Conservation (phyloP, 1,139 yeast genomes). For the Scheffersomyces quercinus region DNA sequence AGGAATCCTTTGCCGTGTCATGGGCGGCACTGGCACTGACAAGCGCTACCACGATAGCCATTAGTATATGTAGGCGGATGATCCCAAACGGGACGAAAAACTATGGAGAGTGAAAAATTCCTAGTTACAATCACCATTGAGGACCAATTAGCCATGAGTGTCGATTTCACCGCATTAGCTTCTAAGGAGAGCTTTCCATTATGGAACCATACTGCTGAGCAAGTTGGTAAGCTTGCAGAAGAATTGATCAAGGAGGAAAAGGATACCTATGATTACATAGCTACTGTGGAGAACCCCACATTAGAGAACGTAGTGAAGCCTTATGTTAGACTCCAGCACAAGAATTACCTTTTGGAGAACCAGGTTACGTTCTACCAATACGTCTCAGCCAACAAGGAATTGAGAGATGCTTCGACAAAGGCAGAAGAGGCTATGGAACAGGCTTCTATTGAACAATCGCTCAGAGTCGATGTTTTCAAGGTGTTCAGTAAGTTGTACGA, state of each 20-base stretch:
- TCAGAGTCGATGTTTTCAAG: constrained; percentile 67
- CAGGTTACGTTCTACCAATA: constrained; percentile 67
- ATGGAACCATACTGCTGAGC: constrained; percentile 63
- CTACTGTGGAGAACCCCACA: constrained; percentile 49
- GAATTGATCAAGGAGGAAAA: constrained; percentile 46
- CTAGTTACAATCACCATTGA: too few relatives aligned
- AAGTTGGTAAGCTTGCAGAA: constrained; percentile 44
- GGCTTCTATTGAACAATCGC: constrained; percentile 59
- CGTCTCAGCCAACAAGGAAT: constrained; percentile 59
- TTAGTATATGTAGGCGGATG: too few relatives aligned
- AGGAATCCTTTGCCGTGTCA: too few relatives aligned
- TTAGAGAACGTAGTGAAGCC: constrained; percentile 58
- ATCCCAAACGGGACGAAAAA: too few relatives aligned
- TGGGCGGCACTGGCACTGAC: too few relatives aligned
- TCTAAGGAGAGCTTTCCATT: constrained; percentile 29
- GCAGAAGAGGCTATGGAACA: constrained; percentile 60
- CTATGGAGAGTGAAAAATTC: too few relatives aligned
- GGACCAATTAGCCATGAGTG: constrained; percentile 10
- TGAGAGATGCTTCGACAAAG: constrained; percentile 69
- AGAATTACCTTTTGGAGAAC: constrained; percentile 39
- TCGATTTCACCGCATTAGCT: constrained; percentile 17
- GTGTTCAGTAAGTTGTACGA: constrained; percentile 55
- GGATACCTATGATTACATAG: constrained; percentile 55
- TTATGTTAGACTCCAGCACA: constrained; percentile 51
- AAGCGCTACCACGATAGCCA: too few relatives aligned